Percentiles rank a stretch among this genome's conserved stretches.
Conservation (phyloP, 805 yeast genomes). For the Saturnispora silvae region DNA sequence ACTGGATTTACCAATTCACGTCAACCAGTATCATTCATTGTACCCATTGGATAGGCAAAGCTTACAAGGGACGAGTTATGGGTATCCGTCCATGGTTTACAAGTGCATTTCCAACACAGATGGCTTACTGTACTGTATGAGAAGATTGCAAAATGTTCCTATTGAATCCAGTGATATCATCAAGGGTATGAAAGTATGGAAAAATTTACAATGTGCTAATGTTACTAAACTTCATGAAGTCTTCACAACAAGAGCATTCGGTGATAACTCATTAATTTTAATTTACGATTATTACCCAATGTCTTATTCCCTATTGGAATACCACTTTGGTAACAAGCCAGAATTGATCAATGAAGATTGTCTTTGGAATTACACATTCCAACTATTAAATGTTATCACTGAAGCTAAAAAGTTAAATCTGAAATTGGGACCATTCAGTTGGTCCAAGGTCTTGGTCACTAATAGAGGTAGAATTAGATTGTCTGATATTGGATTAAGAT, state of each 20-base stretch:
- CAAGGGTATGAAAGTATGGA: slow-evolving; percentile 59
- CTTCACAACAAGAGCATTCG: slow-evolving; percentile 79
- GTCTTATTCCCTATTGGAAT: slow-evolving; percentile 58
- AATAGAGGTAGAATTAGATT: slow-evolving; percentile 61
- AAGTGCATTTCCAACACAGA: slow-evolving; percentile 72
- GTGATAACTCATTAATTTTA: slow-evolving; percentile 63
- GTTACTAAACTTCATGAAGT: slow-evolving; percentile 66
- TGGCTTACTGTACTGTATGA: slow-evolving; percentile 66
- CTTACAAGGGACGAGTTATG: slow-evolving; percentile 32
- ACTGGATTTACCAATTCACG: slow-evolving; percentile 57
- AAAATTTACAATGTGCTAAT: slow-evolving; percentile 41
- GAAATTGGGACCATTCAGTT: slow-evolving; percentile 50
- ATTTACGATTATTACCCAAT: slow-evolving; percentile 82
- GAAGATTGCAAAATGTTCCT: slow-evolving; percentile 58
- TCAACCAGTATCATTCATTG: slow-evolving; percentile 75
- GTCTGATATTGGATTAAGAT: slow-evolving; percentile 60
- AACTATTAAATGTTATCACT: slow-evolving; percentile 59
- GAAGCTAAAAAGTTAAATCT: slow-evolving; percentile 56
- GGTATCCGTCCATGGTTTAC: slow-evolving; percentile 52
- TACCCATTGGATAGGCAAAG: slow-evolving; percentile 63
- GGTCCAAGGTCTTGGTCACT: slow-evolving; percentile 64
- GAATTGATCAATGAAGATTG: slow-evolving; percentile 51
- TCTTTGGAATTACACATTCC: slow-evolving; percentile 70
- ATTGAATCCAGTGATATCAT: slow-evolving; percentile 49
- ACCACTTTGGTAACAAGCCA: slow-evolving; percentile 40